Percentiles rank a stretch among this genome's conserved stretches.
phyloP scores from a whole-genome alignment of 2,329 filamentous ascomycete genomes.

The Colletotrichum musae region DNA sequence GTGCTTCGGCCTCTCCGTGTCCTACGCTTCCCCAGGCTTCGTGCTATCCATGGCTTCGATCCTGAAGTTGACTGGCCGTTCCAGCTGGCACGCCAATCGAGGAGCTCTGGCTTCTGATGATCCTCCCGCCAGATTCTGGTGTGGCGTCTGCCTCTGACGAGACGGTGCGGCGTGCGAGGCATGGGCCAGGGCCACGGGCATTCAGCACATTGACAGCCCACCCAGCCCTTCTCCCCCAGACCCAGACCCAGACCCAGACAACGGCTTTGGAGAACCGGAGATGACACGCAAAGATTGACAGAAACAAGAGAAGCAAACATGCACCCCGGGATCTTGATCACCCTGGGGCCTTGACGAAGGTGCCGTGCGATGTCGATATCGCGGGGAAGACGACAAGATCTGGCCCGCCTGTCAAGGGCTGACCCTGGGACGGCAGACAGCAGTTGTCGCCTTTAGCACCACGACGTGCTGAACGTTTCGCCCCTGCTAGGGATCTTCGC shows the following conservation, averaged over 20 bases:
- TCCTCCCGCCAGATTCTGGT: constrained; percentile 7
- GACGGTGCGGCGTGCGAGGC: constrained; percentile 9
- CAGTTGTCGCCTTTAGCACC: background rate
- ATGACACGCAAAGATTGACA: constrained; percentile 1
- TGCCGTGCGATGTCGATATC: constrained; percentile 14
- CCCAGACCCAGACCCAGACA: constrained; percentile 2
- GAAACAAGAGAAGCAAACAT: constrained; percentile 7
- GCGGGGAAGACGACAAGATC: constrained; percentile 24
- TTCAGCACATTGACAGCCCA: constrained; percentile 23
- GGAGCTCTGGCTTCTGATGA: constrained; percentile 28
- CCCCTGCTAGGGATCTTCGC: constrained; percentile 30
- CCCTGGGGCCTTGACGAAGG: constrained; percentile 1
- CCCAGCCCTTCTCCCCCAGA: background rate
- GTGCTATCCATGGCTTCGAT: background rate
- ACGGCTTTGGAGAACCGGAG: constrained; percentile 7
- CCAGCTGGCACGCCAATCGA: no score
- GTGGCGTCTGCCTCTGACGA: constrained; percentile 18
- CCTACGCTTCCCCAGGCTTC: constrained; percentile 1
- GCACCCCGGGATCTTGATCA: constrained; percentile 35
- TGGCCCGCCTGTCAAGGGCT: constrained; percentile 1
- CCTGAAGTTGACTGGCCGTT: background rate
- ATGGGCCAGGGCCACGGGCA: background rate
- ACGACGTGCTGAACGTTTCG: constrained; percentile 25
- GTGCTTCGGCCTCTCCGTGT: constrained; percentile 22
- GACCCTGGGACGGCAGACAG: constrained; percentile 20